phyloP scores from a whole-genome alignment of 2,329 filamentous ascomycete species.

The Pezicula neosporulosa region DNA sequence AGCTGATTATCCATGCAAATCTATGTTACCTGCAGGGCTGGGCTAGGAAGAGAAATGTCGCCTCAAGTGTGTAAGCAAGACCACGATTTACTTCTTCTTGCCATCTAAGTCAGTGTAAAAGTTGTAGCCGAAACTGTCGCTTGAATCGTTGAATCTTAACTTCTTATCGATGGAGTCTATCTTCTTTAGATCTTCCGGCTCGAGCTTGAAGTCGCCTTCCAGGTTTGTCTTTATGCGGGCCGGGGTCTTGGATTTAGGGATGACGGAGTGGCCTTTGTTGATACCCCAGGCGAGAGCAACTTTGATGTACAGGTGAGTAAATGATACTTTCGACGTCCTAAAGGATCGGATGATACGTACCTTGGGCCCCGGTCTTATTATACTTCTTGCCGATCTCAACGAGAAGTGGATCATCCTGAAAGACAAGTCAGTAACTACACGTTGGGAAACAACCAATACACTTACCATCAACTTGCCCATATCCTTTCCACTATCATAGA shows the following conservation, averaged over 20 bases:
- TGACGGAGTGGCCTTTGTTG: conserved; percentile 48
- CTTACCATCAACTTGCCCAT: conserved; percentile 34
- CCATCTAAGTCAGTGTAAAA: conserved; percentile 59
- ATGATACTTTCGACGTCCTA: conserved; percentile 14
- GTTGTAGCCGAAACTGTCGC: conserved; percentile 49
- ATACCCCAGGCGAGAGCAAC: not conserved
- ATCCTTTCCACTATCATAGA: conserved; percentile 56
- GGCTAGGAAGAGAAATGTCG: too few relatives aligned
- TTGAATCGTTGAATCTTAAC: conserved; percentile 59
- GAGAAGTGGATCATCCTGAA: conserved; percentile 48
- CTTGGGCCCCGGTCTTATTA: conserved; percentile 52
- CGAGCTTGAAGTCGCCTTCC: conserved; percentile 59
- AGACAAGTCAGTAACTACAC: not conserved
- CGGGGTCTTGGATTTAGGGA: conserved; percentile 61
- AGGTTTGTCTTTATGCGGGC: conserved; percentile 60
- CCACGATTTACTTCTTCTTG: conserved; percentile 32
- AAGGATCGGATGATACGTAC: too few relatives aligned
- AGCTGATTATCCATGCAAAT: too few relatives aligned
- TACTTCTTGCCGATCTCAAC: conserved; percentile 52
- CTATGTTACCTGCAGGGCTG: too few relatives aligned
- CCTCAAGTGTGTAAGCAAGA: too few relatives aligned
- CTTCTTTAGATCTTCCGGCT: conserved; percentile 51
- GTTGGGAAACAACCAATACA: not conserved
- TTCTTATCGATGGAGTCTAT: conserved; percentile 52
- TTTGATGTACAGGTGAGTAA: not conserved